Evolutionary conservation across 768 basidiomycete species (phyloP).

Genomic region (Naganishia vaughanmartiniae): DNA sequence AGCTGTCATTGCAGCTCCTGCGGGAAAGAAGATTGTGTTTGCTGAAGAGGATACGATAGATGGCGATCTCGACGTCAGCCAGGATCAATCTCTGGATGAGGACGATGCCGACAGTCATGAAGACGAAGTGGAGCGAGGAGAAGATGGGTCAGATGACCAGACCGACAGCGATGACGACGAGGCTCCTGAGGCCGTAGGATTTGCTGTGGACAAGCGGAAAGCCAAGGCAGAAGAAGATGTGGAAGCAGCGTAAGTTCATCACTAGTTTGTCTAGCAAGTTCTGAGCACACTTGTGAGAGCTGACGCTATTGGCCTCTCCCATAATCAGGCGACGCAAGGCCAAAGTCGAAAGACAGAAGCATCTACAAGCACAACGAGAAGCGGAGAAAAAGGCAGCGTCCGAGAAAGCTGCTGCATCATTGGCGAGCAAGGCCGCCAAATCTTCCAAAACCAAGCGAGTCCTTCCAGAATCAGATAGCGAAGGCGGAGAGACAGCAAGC

Average conservation of each 20-base stretch:
- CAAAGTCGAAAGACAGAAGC: slow-evolving; percentile 23
- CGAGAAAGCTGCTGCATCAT: background rate
- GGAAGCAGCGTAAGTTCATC: slow-evolving; percentile 4
- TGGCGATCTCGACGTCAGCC: slow-evolving; percentile 1
- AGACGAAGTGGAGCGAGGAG: slow-evolving; percentile 12
- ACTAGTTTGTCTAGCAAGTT: too few relatives aligned
- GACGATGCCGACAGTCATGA: background rate
- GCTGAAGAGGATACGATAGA: slow-evolving; percentile 26
- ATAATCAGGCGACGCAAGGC: slow-evolving; percentile 15
- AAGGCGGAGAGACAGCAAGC: background rate
- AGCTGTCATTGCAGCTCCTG: background rate
- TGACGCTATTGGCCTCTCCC: background rate
- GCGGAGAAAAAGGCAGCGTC: slow-evolving; percentile 22
- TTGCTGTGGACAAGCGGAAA: slow-evolving; percentile 20
- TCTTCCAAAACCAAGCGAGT: slow-evolving; percentile 12
- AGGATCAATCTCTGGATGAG: background rate
- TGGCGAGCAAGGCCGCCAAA: background rate
- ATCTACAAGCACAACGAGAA: slow-evolving; percentile 30
- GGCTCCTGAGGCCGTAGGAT: slow-evolving; percentile 31
- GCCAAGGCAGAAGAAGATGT: slow-evolving; percentile 21
- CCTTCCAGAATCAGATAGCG: slow-evolving; percentile 2
- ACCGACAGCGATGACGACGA: slow-evolving; percentile 29
- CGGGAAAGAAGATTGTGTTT: slow-evolving; percentile 32
- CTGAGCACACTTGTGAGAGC: background rate
- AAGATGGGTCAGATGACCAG: background rate